Conservation (phyloP, 2,329 filamentous ascomycete species). For the Penicillium sp. region DNA sequence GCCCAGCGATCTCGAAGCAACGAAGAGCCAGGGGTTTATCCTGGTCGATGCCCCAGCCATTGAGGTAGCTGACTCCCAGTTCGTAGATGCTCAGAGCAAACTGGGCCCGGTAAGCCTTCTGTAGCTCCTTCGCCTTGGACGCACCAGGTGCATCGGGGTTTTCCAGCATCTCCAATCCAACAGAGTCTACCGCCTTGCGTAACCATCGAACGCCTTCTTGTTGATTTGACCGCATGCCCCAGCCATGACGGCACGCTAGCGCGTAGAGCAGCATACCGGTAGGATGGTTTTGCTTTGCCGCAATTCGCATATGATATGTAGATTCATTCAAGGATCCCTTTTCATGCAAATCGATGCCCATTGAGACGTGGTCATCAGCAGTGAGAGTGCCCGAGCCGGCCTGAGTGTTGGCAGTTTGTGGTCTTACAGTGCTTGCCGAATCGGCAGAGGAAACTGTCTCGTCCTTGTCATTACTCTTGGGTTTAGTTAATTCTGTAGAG, state of each 20-base stretch:
- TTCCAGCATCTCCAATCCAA: conserved; percentile 79
- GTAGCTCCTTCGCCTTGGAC: conserved; percentile 66
- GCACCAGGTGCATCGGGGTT: conserved; percentile 58
- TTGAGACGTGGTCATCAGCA: conserved; percentile 83
- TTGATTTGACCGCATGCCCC: conserved; percentile 95
- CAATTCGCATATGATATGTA: conserved; percentile 91
- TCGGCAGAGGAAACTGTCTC: conserved; percentile 60
- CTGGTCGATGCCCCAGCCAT: conserved; percentile 95
- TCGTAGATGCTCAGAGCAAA: conserved; percentile 97
- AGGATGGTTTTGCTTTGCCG: conserved; percentile 81
- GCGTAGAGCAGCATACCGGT: conserved; percentile 97
- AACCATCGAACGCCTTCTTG: conserved; percentile 90
- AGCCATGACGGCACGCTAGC: conserved; percentile 91
- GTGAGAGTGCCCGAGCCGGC: conserved; percentile 35
- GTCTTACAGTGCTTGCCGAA: conserved; percentile 66
- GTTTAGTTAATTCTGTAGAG: conserved; percentile 16
- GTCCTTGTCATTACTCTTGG: conserved; percentile 33
- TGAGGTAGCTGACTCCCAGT: conserved; percentile 94
- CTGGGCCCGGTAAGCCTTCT: conserved; percentile 84
- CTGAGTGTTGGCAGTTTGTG: conserved; percentile 38
- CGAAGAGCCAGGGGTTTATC: conserved; percentile 85
- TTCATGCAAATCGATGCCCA: conserved; percentile 89
- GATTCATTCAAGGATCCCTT: conserved; percentile 87
- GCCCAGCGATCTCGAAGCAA: conserved; percentile 95
- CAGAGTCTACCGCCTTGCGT: conserved; percentile 83